Evolutionary conservation across 1,284 basidiomycete genomes (phyloP).

Genomic region (Sporisorium iseilematis-ciliati): DNA sequence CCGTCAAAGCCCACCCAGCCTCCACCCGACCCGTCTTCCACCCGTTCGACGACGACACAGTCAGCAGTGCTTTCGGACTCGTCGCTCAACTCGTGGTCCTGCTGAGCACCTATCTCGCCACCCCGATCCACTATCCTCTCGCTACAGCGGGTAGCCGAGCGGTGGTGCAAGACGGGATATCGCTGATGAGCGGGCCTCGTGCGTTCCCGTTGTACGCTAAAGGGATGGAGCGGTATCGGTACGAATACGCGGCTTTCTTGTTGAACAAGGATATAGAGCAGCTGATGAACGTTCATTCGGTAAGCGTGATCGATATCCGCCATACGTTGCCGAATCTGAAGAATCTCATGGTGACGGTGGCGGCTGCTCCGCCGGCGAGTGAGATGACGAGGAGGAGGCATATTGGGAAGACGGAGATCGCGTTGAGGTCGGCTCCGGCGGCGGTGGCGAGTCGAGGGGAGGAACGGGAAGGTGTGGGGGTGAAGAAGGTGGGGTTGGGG

Average conservation of each 20-base stretch:
- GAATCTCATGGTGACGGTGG: conserved; percentile 86
- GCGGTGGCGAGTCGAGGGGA: neutral
- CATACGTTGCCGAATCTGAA: conserved; percentile 97
- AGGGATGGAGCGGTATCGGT: conserved; percentile 94
- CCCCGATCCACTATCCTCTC: conserved; percentile 62
- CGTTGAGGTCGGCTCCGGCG: conserved; percentile 17
- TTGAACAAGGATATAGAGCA: conserved; percentile 95
- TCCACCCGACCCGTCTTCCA: conserved; percentile 34
- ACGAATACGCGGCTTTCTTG: conserved; percentile 96
- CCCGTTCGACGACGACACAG: conserved; percentile 52
- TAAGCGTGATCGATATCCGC: conserved; percentile 85
- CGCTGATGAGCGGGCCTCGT: conserved; percentile 65
- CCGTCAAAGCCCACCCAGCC: conserved; percentile 13
- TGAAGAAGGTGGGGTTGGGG: conserved; percentile 19
- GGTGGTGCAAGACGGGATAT: conserved; percentile 64
- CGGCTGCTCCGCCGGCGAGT: conserved; percentile 45
- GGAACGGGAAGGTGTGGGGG: neutral
- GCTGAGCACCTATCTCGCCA: conserved; percentile 59
- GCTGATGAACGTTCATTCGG: conserved; percentile 61
- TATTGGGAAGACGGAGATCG: conserved; percentile 50
- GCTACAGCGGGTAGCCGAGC: conserved; percentile 62
- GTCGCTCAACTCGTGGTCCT: conserved; percentile 65
- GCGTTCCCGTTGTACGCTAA: conserved; percentile 84
- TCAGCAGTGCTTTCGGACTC: conserved; percentile 59
- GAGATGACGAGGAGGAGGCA: conserved; percentile 41